These are phyloP conservation scores for Coemansia sp. DNA, from an alignment of 192 early-diverging fungal genomes.

Conservation along the genomic window DNA sequence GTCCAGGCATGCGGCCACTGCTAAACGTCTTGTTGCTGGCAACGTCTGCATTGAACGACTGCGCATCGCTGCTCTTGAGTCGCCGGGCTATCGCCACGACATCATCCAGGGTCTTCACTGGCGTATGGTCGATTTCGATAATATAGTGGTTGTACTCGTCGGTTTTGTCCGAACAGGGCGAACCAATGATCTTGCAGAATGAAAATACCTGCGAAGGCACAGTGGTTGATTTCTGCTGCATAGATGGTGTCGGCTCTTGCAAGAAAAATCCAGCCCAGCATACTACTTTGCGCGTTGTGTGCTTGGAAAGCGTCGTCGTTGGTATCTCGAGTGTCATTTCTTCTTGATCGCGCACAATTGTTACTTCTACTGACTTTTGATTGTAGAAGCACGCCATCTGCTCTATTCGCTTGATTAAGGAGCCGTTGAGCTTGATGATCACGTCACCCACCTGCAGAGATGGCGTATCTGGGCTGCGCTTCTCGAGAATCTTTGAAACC, in stretches of 20 bases:
- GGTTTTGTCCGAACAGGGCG: background rate
- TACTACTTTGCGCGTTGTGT: constrained; percentile 12
- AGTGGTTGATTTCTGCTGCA: constrained; percentile 11
- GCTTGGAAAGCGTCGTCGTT: background rate
- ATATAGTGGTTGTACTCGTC: constrained; percentile 11
- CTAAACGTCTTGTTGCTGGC: constrained; percentile 2
- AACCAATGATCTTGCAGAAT: constrained; percentile 4
- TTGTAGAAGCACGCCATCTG: constrained; percentile 21
- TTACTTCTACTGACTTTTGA: constrained; percentile 13
- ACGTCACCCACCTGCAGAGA: constrained; percentile 33
- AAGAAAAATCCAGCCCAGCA: constrained; percentile 35
- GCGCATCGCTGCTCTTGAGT: constrained; percentile 3
- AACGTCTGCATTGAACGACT: constrained; percentile 12
- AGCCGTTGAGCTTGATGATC: constrained; percentile 19
- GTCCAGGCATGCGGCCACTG: constrained; percentile 23
- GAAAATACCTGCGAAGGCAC: constrained; percentile 18
- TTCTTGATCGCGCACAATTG: constrained; percentile 18
- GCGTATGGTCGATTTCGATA: constrained; percentile 11
- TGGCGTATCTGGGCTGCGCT: background rate
- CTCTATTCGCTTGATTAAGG: constrained; percentile 12
- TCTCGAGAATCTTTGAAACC: constrained; percentile 12
- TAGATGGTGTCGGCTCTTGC: constrained; percentile 25
- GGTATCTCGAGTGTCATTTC: constrained; percentile 18
- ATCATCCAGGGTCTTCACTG: constrained; percentile 27
- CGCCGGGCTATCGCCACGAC: constrained; percentile 5